Evolutionary conservation across 1,284 basidiomycete genomes (phyloP).

Genomic region (Grifola frondosa): DNA sequence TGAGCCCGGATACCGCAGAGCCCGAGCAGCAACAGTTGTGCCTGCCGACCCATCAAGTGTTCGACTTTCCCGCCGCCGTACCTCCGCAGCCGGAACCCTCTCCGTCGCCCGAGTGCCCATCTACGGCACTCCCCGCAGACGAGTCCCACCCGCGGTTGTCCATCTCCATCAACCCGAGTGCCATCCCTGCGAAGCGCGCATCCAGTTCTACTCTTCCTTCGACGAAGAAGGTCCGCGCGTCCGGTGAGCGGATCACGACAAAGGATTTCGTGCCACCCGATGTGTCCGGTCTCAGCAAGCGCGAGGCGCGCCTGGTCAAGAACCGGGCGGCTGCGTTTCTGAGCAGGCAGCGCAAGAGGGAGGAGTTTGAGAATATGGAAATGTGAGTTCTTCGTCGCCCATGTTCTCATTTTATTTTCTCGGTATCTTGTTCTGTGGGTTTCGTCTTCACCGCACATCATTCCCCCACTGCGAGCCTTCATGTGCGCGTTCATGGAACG

Average conservation of each 20-base stretch:
- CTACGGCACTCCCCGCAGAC: constrained; percentile 29
- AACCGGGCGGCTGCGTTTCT: constrained; percentile 91
- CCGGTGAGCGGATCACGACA: constrained; percentile 65
- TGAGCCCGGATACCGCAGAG: constrained; percentile 44
- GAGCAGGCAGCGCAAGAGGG: constrained; percentile 85
- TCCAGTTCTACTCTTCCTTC: constrained; percentile 42
- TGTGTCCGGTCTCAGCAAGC: constrained; percentile 83
- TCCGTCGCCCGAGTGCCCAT: constrained; percentile 33
- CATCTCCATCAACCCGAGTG: constrained; percentile 16
- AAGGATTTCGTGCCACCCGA: constrained; percentile 88
- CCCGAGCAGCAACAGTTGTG: constrained; percentile 53
- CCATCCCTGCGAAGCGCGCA: constrained; percentile 38
- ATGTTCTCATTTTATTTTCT: neutral
- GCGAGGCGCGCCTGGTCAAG: constrained; percentile 88
- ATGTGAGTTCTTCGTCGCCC: constrained; percentile 51
- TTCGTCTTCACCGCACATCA: too few species aligned
- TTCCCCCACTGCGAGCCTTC: neutral
- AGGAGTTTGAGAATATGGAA: constrained; percentile 91
- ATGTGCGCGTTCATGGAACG: too few species aligned
- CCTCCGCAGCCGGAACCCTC: constrained; percentile 25
- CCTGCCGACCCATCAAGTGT: constrained; percentile 67
- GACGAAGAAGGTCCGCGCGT: constrained; percentile 57
- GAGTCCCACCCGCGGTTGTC: constrained; percentile 31
- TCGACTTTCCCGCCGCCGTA: constrained; percentile 50
- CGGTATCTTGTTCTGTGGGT: neutral